A percentile compares a stretch with the other conserved stretches of the same genome.
Evolutionary conservation across 768 basidiomycete genomes (phyloP).

Genomic region (Heimioporus sp.): DNA sequence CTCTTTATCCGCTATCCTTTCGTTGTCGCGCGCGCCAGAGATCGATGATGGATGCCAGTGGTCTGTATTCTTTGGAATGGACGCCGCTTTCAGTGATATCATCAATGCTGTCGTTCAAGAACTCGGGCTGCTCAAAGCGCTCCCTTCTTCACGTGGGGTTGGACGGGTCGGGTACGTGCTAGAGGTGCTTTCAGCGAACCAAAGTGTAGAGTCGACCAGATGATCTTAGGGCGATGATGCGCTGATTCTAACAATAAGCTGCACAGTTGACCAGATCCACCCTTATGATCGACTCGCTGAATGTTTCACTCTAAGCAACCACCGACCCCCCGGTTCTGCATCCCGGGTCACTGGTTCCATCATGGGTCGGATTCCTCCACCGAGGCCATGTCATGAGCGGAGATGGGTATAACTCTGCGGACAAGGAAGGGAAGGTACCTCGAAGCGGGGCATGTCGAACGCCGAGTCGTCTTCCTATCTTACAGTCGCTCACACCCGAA

Average conservation of each 20-base stretch:
- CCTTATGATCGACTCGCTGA: conserved; percentile 14
- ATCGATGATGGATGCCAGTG: conserved; percentile 71
- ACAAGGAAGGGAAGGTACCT: conserved; percentile 56
- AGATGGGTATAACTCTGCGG: conserved; percentile 24
- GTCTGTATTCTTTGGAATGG: conserved; percentile 61
- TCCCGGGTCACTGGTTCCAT: conserved; percentile 80
- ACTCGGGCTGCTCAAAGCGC: conserved; percentile 63
- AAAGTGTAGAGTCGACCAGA: conserved; percentile 42
- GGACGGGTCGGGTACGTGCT: conserved; percentile 64
- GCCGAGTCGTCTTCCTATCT: conserved; percentile 21
- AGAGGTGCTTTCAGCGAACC: conserved; percentile 55
- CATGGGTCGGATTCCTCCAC: conserved; percentile 61
- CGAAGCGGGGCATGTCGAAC: conserved; percentile 44
- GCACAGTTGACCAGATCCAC: conserved; percentile 9
- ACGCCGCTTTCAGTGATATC: conserved; percentile 53
- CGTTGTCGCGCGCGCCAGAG: conserved; percentile 70
- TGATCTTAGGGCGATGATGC: neutral
- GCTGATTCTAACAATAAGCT: conserved; percentile 9
- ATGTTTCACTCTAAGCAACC: conserved; percentile 4
- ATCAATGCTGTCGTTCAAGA: conserved; percentile 54
- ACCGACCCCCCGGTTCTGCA: conserved; percentile 54
- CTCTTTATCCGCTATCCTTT: conserved; percentile 51
- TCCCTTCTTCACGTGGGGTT: conserved; percentile 70
- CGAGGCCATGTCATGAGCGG: conserved; percentile 28
- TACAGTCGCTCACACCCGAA: conserved; percentile 35